Evolutionary conservation across 2,329 filamentous ascomycete genomes (phyloP).

Genomic region (Trichoderma simmonsii): DNA sequence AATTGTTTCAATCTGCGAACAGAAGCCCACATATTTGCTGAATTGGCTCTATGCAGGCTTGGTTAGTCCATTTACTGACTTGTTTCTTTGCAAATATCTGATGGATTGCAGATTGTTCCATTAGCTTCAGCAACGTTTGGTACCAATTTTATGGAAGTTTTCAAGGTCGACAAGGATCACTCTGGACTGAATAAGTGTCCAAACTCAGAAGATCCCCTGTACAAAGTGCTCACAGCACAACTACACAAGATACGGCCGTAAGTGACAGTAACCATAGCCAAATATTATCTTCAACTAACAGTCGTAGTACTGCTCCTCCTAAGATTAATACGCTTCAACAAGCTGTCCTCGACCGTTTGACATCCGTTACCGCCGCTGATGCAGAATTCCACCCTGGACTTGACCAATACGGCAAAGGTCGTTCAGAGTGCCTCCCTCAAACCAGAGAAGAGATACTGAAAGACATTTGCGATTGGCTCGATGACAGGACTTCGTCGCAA

Average conservation of each 20-base stretch:
- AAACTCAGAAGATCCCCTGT: slow-evolving; percentile 12
- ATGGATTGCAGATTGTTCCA: background rate
- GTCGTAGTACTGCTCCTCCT: background rate
- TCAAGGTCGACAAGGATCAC: slow-evolving; percentile 20
- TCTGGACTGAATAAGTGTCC: slow-evolving; percentile 24
- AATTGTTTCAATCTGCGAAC: slow-evolving; percentile 22
- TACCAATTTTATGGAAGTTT: background rate
- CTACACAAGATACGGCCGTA: background rate
- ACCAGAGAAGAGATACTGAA: background rate
- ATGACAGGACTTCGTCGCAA: background rate
- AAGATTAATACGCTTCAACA: background rate
- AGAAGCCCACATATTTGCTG: slow-evolving; percentile 21
- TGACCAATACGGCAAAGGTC: background rate
- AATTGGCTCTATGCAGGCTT: slow-evolving; percentile 18
- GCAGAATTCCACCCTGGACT: background rate
- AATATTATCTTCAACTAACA: background rate
- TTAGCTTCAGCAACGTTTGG: background rate
- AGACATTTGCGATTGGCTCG: slow-evolving; percentile 7
- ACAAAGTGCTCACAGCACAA: background rate
- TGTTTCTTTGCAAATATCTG: too few species aligned
- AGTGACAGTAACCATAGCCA: background rate
- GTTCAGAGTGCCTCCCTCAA: background rate
- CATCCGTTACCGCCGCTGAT: background rate
- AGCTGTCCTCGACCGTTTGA: background rate
- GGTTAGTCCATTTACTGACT: slow-evolving; percentile 9